Conservation (phyloP, 139 green algal species). For the Closterium sp. region DNA sequence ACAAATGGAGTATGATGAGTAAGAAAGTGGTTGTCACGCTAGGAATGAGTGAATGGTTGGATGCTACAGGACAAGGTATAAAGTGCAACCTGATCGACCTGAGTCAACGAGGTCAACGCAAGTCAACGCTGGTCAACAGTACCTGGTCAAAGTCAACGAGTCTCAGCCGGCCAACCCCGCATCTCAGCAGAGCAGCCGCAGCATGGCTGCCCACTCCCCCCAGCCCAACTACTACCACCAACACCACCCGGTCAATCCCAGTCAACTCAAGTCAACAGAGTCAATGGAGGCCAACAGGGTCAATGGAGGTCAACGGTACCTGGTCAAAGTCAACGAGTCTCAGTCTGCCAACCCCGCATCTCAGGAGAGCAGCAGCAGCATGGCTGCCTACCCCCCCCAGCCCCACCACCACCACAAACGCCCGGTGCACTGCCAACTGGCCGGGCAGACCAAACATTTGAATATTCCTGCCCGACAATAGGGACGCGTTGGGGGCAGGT, state of each 20-base stretch:
- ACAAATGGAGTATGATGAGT: no score
- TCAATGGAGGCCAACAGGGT: no score
- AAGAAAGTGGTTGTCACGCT: no score
- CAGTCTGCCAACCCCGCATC: conserved; percentile 84
- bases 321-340: conserved; percentile 97
- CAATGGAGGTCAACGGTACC: conserved; percentile 42
- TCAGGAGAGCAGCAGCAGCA: conserved; percentile 86
- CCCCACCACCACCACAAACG: conserved; percentile 92
- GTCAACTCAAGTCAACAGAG: neutral
- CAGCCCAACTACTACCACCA: conserved; percentile 91
- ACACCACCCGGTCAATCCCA: conserved; percentile 38
- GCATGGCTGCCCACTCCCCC: conserved; percentile 93
- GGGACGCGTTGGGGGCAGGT: neutral
- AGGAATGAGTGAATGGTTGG: neutral
- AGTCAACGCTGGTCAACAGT: neutral
- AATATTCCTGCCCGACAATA: conserved; percentile 66
- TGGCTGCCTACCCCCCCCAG: conserved; percentile 94
- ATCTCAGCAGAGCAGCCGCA: conserved; percentile 89
- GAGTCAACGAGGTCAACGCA: neutral
- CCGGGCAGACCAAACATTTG: conserved; percentile 88
- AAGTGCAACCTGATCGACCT: conserved; percentile 35
- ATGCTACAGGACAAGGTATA: no score
- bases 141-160: conserved; percentile 97
- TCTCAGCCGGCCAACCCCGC: conserved; percentile 82
- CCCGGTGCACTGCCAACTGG: conserved; percentile 63